These are phyloP conservation scores for Dysphania ambrosioides DNA, from an alignment of 148 eudicot genomes.

Conservation along the genomic window DNA sequence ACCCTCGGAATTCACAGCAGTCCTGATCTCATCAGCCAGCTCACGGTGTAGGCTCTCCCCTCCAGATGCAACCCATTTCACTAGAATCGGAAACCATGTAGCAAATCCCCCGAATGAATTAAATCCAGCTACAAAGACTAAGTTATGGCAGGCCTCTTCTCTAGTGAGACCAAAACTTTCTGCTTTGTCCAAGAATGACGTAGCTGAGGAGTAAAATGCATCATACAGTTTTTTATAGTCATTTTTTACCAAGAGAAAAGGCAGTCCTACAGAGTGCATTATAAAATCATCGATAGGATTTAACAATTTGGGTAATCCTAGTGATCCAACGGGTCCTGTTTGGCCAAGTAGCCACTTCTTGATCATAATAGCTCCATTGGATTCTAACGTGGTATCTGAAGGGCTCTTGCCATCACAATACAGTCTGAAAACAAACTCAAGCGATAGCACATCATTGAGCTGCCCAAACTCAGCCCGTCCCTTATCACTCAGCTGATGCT, in stretches of 20 bases:
- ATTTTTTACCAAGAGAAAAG: constrained; percentile 37
- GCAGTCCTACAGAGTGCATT: constrained; percentile 43
- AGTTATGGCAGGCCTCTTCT: constrained; percentile 71
- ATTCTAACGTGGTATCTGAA: constrained; percentile 22
- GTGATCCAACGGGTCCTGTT: constrained; percentile 41
- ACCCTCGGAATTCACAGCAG: constrained; percentile 38
- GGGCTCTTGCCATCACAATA: constrained; percentile 38
- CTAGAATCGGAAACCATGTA: constrained; percentile 34
- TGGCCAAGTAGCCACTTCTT: constrained; percentile 45
- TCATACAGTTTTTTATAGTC: constrained; percentile 45
- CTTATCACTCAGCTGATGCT: constrained; percentile 14
- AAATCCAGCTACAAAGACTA: constrained; percentile 50
- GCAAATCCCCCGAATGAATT: constrained; percentile 62
- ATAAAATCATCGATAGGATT: constrained; percentile 46
- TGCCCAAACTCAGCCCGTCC: constrained; percentile 32
- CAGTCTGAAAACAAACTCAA: constrained; percentile 46
- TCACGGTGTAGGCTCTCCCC: constrained; percentile 47
- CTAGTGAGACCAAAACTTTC: constrained; percentile 41
- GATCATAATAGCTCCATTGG: constrained; percentile 34
- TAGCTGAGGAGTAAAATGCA: constrained; percentile 34
- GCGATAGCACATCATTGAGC: constrained; percentile 35
- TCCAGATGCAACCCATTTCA: constrained; percentile 51
- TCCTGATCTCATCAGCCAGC: constrained; percentile 47
- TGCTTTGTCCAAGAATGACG: constrained; percentile 42
- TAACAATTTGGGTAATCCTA: constrained; percentile 46